A percentile compares a stretch with the other conserved stretches of the same genome.
Conservation (phyloP, 2,329 filamentous ascomycete species). For the Xylariaceae sp. region DNA sequence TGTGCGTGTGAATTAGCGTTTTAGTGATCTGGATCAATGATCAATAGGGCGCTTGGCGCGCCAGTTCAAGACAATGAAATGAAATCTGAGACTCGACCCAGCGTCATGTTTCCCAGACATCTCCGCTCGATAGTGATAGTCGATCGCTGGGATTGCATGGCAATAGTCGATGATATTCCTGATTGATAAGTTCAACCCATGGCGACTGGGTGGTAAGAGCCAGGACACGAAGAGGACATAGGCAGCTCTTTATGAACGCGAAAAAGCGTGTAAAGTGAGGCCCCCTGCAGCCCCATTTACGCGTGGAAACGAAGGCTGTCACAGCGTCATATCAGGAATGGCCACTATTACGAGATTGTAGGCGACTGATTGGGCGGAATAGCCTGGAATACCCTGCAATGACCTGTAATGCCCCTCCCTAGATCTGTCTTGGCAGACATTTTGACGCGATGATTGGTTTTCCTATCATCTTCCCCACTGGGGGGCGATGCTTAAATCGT, state of each 20-base stretch:
- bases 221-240: conserved; percentile 21
- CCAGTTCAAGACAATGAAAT: conserved; percentile 18
- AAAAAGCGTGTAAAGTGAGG: conserved; percentile 25
- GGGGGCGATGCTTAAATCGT: conserved; percentile 13
- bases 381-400: not conserved
- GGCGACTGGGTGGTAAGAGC: not conserved
- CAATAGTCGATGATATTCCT: conserved; percentile 5
- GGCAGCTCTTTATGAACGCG: conserved; percentile 40
- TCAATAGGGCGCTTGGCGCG: not conserved
- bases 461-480: not conserved
- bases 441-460: conserved; percentile 42
- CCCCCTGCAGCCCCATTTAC: conserved; percentile 36
- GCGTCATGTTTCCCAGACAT: conserved; percentile 7
- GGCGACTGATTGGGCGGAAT: conserved; percentile 17
- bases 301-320: conserved; percentile 37
- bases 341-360: conserved; percentile 18
- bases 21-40: not conserved
- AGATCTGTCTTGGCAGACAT: conserved; percentile 26
- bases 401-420: conserved; percentile 19
- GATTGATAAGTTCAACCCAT: too few species aligned
- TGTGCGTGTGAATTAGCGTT: not conserved
- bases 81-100: not conserved
- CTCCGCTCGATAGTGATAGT: conserved; percentile 7
- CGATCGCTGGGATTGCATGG: conserved; percentile 6
- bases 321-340: conserved; percentile 8